Percentiles rank a stretch among this genome's conserved stretches.
phyloP scores from a whole-genome alignment of 371 early-diverging fungal genomes.

The Mucor plumbeus region DNA sequence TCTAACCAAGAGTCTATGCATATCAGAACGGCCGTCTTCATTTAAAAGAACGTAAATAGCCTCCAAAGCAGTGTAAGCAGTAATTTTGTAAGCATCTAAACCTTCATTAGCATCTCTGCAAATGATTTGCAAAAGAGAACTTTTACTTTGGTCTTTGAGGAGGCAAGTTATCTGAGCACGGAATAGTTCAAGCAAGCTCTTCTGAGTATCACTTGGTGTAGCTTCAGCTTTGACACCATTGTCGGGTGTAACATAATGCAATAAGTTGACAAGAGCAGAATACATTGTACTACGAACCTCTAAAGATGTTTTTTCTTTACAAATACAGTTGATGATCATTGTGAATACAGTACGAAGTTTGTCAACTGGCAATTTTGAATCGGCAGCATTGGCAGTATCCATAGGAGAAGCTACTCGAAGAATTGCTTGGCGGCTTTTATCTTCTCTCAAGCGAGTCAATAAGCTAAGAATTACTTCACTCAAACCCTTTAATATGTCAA shows the following conservation, averaged over 20 bases:
- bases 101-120: slow-evolving; percentile 87
- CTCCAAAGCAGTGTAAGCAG: slow-evolving; percentile 81
- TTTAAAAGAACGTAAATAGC: slow-evolving; percentile 49
- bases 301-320: slow-evolving; percentile 56
- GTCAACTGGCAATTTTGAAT: slow-evolving; percentile 54
- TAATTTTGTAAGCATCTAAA: slow-evolving; percentile 78
- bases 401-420: slow-evolving; percentile 2
- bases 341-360: slow-evolving; percentile 58
- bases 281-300: slow-evolving; percentile 81
- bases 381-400: background rate
- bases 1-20: slow-evolving; percentile 53
- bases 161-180: slow-evolving; percentile 59
- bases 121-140: slow-evolving; percentile 64
- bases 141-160: slow-evolving; percentile 50
- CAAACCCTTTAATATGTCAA: slow-evolving; percentile 44
- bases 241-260: slow-evolving; percentile 58
- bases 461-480: slow-evolving; percentile 55
- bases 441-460: slow-evolving; percentile 47
- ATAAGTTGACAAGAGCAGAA: slow-evolving; percentile 69
- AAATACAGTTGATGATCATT: slow-evolving; percentile 67
- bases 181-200: background rate
- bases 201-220: background rate
- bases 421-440: slow-evolving; percentile 18
- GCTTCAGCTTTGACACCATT: slow-evolving; percentile 10
- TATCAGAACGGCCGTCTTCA: background rate